Evolutionary conservation across 2,329 filamentous ascomycete species (phyloP).

Genomic region (Ascochyta fabae): DNA sequence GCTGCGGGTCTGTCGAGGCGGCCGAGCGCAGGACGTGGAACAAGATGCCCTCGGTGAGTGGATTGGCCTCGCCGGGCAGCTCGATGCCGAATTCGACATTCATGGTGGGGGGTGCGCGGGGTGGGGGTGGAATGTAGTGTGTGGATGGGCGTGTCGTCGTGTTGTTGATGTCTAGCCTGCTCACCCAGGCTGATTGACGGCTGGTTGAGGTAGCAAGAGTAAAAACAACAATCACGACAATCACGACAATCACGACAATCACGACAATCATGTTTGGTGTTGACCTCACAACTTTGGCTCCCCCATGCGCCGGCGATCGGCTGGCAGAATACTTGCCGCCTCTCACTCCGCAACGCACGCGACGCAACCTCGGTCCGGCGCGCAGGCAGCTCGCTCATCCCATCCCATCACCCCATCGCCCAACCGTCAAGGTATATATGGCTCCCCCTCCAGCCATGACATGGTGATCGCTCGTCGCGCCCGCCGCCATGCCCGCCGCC

Average conservation of each 20-base stretch:
- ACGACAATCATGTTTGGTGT: not conserved
- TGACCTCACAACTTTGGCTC: not conserved
- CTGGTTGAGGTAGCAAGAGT: not conserved
- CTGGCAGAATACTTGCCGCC: conserved; percentile 10
- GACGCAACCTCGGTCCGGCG: conserved; percentile 39
- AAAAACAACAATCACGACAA: no score
- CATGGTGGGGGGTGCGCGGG: conserved; percentile 33
- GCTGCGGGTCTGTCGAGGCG: conserved; percentile 54
- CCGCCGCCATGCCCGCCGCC: conserved; percentile 30
- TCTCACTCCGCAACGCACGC: not conserved
- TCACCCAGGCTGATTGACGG: conserved; percentile 38
- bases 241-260: no score
- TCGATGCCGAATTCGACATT: conserved; percentile 63
- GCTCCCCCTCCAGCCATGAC: not conserved
- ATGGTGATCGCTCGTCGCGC: not conserved
- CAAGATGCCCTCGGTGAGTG: conserved; percentile 56
- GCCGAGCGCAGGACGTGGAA: conserved; percentile 58
- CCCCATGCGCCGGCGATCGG: conserved; percentile 1
- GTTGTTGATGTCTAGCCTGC: conserved; percentile 22
- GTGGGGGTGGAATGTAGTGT: not conserved
- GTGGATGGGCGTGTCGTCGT: not conserved
- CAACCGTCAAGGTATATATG: no score
- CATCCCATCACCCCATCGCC: conserved; percentile 30
- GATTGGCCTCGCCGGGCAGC: conserved; percentile 78
- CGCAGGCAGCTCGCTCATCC: conserved; percentile 1